Evolutionary conservation across 192 early-diverging fungal genomes (phyloP).

Genomic region (Coemansia sp.): DNA sequence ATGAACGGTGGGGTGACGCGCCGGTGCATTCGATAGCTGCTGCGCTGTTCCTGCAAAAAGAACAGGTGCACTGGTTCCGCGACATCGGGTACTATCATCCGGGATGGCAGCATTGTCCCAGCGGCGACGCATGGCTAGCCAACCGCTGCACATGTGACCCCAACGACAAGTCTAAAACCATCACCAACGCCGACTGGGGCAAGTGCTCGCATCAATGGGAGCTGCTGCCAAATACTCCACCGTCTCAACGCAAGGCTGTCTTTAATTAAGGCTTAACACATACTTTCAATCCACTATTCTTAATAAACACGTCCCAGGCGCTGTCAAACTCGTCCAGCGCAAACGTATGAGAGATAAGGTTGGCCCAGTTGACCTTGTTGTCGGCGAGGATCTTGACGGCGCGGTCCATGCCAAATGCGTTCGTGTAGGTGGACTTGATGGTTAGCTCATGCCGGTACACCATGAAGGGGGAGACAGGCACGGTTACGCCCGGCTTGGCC

Average conservation of each 20-base stretch:
- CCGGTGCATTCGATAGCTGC: conserved; percentile 69
- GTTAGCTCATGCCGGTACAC: conserved; percentile 55
- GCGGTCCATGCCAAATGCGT: conserved; percentile 53
- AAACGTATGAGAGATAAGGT: conserved; percentile 50
- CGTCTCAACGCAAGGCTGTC: neutral
- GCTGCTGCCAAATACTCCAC: conserved; percentile 25
- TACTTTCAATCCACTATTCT: conserved; percentile 48
- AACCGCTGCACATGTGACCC: conserved; percentile 49
- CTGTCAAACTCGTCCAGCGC: conserved; percentile 47
- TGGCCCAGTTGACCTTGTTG: conserved; percentile 40
- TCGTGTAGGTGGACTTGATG: conserved; percentile 56
- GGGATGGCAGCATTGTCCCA: conserved; percentile 56
- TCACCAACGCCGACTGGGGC: conserved; percentile 48
- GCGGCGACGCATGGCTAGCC: conserved; percentile 38
- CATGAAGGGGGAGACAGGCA: conserved; percentile 50
- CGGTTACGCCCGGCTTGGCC: conserved; percentile 43
- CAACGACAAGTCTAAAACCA: conserved; percentile 33
- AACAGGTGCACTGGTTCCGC: conserved; percentile 68
- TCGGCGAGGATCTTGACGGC: conserved; percentile 51
- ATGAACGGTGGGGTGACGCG: conserved; percentile 69
- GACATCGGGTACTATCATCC: conserved; percentile 74
- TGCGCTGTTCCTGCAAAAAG: conserved; percentile 53
- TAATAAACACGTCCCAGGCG: conserved; percentile 49
- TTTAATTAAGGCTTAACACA: conserved; percentile 39
- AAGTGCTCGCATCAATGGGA: conserved; percentile 48